A percentile compares a stretch with the other conserved stretches of the same genome.
Conservation (phyloP, 1,284 basidiomycete genomes). For the Ceratobasidium sp. region DNA sequence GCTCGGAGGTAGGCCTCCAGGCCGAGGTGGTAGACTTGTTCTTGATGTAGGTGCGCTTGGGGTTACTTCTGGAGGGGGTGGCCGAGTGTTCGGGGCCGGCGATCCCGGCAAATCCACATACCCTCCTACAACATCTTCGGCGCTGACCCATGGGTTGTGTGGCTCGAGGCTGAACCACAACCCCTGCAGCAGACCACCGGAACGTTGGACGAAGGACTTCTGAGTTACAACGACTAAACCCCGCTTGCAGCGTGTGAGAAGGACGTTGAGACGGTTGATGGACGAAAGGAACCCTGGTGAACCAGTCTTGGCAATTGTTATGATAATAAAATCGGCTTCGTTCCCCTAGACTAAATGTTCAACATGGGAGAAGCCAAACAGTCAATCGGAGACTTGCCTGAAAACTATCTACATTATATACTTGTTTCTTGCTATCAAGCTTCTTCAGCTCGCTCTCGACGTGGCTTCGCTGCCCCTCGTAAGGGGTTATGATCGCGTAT, state of each 20-base stretch:
- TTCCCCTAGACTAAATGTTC: slow-evolving; percentile 42
- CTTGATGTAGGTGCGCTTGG: not conserved
- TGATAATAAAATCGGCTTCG: slow-evolving; percentile 57
- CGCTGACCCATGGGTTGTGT: slow-evolving; percentile 18
- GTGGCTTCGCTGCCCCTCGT: slow-evolving; percentile 72
- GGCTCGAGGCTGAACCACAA: slow-evolving; percentile 13
- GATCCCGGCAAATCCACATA: slow-evolving; percentile 28
- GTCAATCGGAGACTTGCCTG: not conserved
- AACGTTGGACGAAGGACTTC: slow-evolving; percentile 65
- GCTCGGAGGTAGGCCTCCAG: too few species aligned
- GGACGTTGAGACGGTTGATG: slow-evolving; percentile 74
- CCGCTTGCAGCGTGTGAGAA: slow-evolving; percentile 72
- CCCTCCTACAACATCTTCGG: slow-evolving; percentile 16
- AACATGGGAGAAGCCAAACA: not conserved
- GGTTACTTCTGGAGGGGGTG: not conserved
- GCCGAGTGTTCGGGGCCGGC: slow-evolving; percentile 13
- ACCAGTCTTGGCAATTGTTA: slow-evolving; percentile 73
- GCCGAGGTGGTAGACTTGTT: not conserved
- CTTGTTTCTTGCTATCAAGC: slow-evolving; percentile 41
- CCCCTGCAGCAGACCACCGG: slow-evolving; percentile 19
- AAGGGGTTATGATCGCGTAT: slow-evolving; percentile 77
- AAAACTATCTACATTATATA: slow-evolving; percentile 26
- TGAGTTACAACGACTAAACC: slow-evolving; percentile 77
- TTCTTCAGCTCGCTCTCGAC: slow-evolving; percentile 61
- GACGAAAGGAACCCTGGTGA: slow-evolving; percentile 71